Base-by-base conservation (phyloP, 371 early-diverging fungal genomes). In the Rhizopus delemar region DNA sequence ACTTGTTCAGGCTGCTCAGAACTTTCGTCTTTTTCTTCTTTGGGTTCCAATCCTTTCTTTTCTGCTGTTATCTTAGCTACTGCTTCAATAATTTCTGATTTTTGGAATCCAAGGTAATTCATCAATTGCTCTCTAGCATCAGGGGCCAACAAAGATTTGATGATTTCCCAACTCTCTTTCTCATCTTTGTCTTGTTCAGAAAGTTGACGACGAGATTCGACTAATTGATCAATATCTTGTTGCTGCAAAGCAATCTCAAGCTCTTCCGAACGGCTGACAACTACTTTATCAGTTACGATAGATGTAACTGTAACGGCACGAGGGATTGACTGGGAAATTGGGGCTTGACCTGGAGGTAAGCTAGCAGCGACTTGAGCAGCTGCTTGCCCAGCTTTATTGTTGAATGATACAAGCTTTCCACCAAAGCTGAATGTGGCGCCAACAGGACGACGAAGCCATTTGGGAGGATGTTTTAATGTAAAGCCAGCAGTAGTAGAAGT, bases 371-470 rank as follows among this genome's bases (percentile, higher is more conserved):
- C 74, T 60, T 68, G 73, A 51, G 59, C 70, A 46, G 78, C 73
- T 35, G 68, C 68, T 49, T 73, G 69, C n/a, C 73, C 75, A 22
- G 76, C 74, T 55, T 75, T 75, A 60, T 79, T 74, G 34, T 75
- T 74, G 66, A 93, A 93, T 16, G 78, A 73, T 13, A 91, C 90
- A 16, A 98, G 79, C 66, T 91, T 89, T 32, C 93, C 93, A 60
- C 97, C 95, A 63, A 95, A 97, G 8, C 92, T 92, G 80, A 93
- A 99, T 0, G 88, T 78, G 4, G 90, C 94, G 12, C 96, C 95
- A 0, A 87, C 89, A 13, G 97, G 97, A 5, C 96, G 83, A 38
- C 93, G 87, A 22, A 95, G 85, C 99, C 99, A 98, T 77, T 93
- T 95, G 34, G 99, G 98, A 43, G 97, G 93, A 31, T 90, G 86